Conservation (phyloP, 768 basidiomycete genomes). For the Gymnopilus dilepis region DNA sequence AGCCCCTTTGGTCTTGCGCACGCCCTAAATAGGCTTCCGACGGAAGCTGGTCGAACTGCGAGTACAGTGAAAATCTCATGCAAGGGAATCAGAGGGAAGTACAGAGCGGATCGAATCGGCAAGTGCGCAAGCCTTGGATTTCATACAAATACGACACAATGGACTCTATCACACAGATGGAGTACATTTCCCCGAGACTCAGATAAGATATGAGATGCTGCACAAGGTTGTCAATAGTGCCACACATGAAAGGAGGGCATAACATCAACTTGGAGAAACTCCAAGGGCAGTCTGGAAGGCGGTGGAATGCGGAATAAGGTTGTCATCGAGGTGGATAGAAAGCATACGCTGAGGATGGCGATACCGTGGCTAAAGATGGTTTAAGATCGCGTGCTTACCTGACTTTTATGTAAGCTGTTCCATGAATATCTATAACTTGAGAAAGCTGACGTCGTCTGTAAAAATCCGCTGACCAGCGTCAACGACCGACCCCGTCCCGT, state of each 20-base stretch:
- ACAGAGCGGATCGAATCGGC: not conserved
- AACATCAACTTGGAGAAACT: conserved; percentile 9
- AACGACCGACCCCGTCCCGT: conserved; percentile 71
- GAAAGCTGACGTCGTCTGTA: conserved; percentile 99
- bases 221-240: not conserved
- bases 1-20: not conserved
- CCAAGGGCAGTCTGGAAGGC: conserved; percentile 16
- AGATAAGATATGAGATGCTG: not conserved
- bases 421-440: conserved; percentile 96
- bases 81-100: not conserved
- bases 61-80: not conserved
- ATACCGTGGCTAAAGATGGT: not conserved
- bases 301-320: not conserved
- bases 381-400: conserved; percentile 55
- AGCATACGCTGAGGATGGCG: not conserved
- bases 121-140: not conserved
- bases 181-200: conserved; percentile 2
- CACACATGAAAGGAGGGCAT: not conserved
- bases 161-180: not conserved
- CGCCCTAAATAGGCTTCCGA: not conserved
- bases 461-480: conserved; percentile 90
- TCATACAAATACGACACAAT: not conserved
- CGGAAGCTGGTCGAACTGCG: not conserved
- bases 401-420: conserved; percentile 84
- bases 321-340: too few relatives aligned